Evolutionary conservation across 305 asterid species (phyloP), one percentile per base, ranked within the genome.

Genomic region (Fraxinus dipetala): DNA sequence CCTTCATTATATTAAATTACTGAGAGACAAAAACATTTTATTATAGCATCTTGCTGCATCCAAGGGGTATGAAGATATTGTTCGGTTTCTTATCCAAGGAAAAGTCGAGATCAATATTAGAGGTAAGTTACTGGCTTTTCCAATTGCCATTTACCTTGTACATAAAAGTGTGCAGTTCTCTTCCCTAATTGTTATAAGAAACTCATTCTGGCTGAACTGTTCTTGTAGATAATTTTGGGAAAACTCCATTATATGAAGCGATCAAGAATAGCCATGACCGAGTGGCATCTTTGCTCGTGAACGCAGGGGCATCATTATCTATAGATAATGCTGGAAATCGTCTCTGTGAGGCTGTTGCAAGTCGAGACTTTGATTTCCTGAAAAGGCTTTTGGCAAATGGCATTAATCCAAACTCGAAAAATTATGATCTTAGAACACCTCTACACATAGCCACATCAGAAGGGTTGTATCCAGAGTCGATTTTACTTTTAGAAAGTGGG

Each of bases 381-480:
- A 83, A 69, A 69, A 82, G 93, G 82, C 78, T 93, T 40, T 72
- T 93, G 88, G 85, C 67, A 28, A 82, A 82, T 59, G 96, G 96
- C 30, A 83, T 89, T 6, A 89, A 91, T 88, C 95, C 97, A 0
- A 93, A 93, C 85, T 89, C 96, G 80, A 92, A 86, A 83, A 90
- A 89, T 77, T 93, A 91, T 79, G 94, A 92, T 72, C 87, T 85
- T 32, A 84, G 95, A 67, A 91, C 96, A 8, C 95, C 97, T 22
- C 89, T 93, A 54, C 97, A 93, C 77, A 38, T 93, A 76, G 94
- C 96, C 83, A 92, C 96, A 75, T 90, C 96, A 63, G 92, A 92
- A 81, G 97, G 94, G 24, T 35, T 90, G 75, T 86, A 76, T 79
- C 73, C 78, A 40, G 85, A 74, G 76, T 83, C 88, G 80, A 81